phyloP scores from a whole-genome alignment of 192 early-diverging fungal species.

The Chytriomyces sp. region DNA sequence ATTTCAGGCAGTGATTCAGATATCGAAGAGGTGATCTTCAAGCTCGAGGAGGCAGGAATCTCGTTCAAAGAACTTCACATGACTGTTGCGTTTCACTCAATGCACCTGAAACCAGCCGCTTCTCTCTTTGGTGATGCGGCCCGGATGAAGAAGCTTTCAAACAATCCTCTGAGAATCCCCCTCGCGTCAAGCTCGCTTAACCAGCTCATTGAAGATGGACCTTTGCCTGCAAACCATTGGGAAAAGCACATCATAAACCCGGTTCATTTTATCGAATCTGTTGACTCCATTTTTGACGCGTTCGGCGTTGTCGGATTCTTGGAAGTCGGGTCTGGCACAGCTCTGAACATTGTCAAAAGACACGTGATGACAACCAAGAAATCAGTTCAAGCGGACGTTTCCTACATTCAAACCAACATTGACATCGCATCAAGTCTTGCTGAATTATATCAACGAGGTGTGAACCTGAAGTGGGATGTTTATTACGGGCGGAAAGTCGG shows the following conservation, averaged over 20 bases:
- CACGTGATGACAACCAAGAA: neutral
- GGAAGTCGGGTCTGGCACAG: neutral
- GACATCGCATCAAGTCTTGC: neutral
- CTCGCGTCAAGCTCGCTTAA: neutral
- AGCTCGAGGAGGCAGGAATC: neutral
- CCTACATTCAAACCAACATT: neutral
- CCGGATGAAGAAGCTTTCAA: neutral
- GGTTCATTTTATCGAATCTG: neutral
- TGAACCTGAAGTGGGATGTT: neutral
- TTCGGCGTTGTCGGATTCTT: neutral
- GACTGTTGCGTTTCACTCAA: constrained; percentile 17
- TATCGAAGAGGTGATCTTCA: neutral
- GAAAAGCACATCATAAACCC: constrained; percentile 11
- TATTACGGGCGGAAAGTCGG: too few relatives aligned
- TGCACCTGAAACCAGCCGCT: neutral
- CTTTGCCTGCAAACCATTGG: constrained; percentile 13
- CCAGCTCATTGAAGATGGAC: neutral
- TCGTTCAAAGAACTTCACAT: neutral
- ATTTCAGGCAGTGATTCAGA: neutral
- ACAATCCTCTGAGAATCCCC: neutral
- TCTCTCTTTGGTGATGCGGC: neutral
- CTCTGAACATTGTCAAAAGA: neutral
- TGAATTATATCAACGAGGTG: neutral
- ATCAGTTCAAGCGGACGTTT: neutral
- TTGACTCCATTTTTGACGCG: neutral